phyloP scores from a whole-genome alignment of 2,329 filamentous ascomycete genomes.

The Ascocoryne sarcoides region DNA sequence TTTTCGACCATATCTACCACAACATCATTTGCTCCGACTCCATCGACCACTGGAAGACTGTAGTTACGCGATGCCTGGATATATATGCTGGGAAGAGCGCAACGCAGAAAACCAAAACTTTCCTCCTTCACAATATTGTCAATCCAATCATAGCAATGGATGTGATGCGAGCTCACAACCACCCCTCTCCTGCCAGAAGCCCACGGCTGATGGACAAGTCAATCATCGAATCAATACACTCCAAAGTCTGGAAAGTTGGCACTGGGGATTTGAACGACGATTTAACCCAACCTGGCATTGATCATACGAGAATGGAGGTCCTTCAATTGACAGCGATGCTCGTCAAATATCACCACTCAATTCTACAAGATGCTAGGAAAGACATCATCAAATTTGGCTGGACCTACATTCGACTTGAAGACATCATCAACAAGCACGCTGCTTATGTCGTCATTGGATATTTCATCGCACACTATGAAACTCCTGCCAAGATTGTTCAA shows the following conservation, averaged over 20 bases:
- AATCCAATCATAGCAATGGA: constrained; percentile 97
- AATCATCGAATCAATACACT: constrained; percentile 83
- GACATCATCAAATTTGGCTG: constrained; percentile 99
- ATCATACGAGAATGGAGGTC: constrained; percentile 92
- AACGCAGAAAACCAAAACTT: constrained; percentile 86
- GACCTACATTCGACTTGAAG: constrained; percentile 97
- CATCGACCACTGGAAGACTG: constrained; percentile 74
- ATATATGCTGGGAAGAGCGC: constrained; percentile 71
- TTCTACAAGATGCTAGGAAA: constrained; percentile 85
- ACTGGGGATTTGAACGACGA: constrained; percentile 77
- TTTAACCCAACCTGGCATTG: constrained; percentile 73
- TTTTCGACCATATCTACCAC: constrained; percentile 77
- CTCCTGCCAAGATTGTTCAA: constrained; percentile 87
- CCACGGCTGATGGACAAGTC: constrained; percentile 75
- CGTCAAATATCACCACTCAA: constrained; percentile 86
- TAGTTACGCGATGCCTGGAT: constrained; percentile 80
- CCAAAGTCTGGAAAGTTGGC: constrained; percentile 89
- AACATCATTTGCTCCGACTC: constrained; percentile 77
- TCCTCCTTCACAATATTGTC: constrained; percentile 81
- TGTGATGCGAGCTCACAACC: constrained; percentile 71
- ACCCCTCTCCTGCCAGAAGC: constrained; percentile 44
- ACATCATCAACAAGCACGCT: constrained; percentile 98
- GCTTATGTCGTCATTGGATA: constrained; percentile 96
- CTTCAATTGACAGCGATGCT: constrained; percentile 91
- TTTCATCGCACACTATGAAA: constrained; percentile 96